Percentiles rank a stretch among this genome's conserved stretches.
These are phyloP conservation scores for Amanita exitialis DNA, from an alignment of 768 basidiomycete species.

Conservation along the genomic window DNA sequence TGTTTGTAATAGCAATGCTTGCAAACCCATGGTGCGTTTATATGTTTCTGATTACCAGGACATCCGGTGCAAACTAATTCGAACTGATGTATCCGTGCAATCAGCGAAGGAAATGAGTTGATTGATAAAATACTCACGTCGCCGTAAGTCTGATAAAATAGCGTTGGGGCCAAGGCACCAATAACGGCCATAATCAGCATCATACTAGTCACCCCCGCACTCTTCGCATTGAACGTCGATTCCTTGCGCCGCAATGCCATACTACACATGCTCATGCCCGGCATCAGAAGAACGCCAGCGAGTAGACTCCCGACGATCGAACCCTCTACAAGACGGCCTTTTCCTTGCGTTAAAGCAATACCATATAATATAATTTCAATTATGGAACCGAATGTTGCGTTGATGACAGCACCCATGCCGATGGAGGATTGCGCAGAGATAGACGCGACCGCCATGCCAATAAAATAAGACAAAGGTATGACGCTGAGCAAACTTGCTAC, in stretches of 20 bases:
- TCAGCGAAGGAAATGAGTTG: neutral
- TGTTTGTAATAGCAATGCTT: constrained; percentile 92
- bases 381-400: constrained; percentile 97
- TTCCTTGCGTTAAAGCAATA: constrained; percentile 83
- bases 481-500: constrained; percentile 78
- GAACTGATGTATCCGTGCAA: constrained; percentile 42
- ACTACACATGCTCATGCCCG: constrained; percentile 91
- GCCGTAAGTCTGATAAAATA: constrained; percentile 98
- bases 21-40: constrained; percentile 68
- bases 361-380: constrained; percentile 93
- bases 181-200: constrained; percentile 99
- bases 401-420: constrained; percentile 99
- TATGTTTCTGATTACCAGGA: constrained; percentile 34
- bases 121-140: constrained; percentile 50
- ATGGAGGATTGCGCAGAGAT: constrained; percentile 98
- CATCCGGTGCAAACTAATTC: constrained; percentile 80
- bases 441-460: constrained; percentile 98
- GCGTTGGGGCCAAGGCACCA: constrained; percentile 85
- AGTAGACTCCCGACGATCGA: constrained; percentile 92
- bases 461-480: constrained; percentile 97
- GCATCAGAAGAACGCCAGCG: constrained; percentile 95
- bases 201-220: constrained; percentile 96
- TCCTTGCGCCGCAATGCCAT: constrained; percentile 88
- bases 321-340: constrained; percentile 92
- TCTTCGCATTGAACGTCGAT: constrained; percentile 98